Percentiles rank a stretch among this genome's conserved stretches.
phyloP scores from a whole-genome alignment of 805 yeast species.

The Saitoella complicata region DNA sequence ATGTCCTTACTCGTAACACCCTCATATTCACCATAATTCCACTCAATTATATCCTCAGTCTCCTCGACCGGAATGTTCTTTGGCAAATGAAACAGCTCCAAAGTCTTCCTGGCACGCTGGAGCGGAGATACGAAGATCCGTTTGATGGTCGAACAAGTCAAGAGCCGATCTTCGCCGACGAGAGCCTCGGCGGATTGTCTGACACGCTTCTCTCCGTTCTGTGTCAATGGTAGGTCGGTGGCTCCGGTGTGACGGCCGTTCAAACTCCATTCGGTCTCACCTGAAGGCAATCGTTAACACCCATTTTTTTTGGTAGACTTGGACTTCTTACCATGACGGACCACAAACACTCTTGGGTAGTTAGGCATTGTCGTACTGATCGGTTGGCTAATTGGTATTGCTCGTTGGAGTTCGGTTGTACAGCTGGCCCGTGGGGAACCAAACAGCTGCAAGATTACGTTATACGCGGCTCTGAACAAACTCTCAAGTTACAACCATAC shows the following conservation, averaged over 20 bases:
- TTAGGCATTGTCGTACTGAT: too few relatives aligned
- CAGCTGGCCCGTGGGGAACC: too few relatives aligned
- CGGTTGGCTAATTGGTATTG: too few relatives aligned
- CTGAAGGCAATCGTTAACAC: too few relatives aligned
- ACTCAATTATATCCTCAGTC: conserved; percentile 43
- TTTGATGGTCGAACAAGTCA: conserved; percentile 47
- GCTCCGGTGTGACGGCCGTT: conserved; percentile 80
- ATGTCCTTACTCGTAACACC: conserved; percentile 62
- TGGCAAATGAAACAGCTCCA: conserved; percentile 31
- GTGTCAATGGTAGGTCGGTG: conserved; percentile 71
- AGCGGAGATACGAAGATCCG: conserved; percentile 70
- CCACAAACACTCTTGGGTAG: background rate
- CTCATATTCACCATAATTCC: conserved; percentile 96
- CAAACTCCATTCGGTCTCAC: conserved; percentile 90
- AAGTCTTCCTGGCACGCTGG: conserved; percentile 59
- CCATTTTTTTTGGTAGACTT: background rate
- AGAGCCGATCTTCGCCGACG: conserved; percentile 41
- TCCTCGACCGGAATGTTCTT: conserved; percentile 14
- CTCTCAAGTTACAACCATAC: too few relatives aligned
- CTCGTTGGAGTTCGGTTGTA: too few relatives aligned
- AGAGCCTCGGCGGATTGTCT: conserved; percentile 52
- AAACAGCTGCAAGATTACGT: too few relatives aligned
- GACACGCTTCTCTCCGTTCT: conserved; percentile 65
- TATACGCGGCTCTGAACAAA: too few relatives aligned
- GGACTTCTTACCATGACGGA: background rate